Evolutionary conservation across 108 stramenopile species (phyloP).

Genomic region (Skeletonema marinoi): DNA sequence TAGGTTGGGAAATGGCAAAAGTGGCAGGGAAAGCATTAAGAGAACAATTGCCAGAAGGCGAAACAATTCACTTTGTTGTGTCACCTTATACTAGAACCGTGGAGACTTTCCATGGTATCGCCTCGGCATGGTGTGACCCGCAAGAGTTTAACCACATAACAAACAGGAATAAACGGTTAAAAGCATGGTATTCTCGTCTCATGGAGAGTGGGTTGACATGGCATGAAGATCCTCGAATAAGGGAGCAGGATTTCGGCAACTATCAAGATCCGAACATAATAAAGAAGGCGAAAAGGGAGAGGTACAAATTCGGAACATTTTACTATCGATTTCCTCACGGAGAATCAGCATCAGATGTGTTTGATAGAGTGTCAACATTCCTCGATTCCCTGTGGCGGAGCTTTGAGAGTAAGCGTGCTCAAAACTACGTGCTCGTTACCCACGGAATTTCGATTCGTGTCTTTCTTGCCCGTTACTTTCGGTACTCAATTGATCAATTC

Average conservation of each 20-base stretch:
- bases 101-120: slow-evolving; percentile 90
- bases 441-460: slow-evolving; percentile 90
- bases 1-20: slow-evolving; percentile 85
- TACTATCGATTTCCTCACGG: slow-evolving; percentile 92
- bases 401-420: slow-evolving; percentile 73
- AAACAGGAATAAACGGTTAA: slow-evolving; percentile 59
- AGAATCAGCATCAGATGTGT: slow-evolving; percentile 90
- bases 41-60: slow-evolving; percentile 55
- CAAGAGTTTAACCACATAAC: slow-evolving; percentile 59
- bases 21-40: slow-evolving; percentile 67
- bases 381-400: slow-evolving; percentile 90
- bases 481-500: slow-evolving; percentile 92
- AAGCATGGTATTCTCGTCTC: slow-evolving; percentile 77
- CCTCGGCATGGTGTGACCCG: slow-evolving; percentile 83
- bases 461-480: slow-evolving; percentile 92
- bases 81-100: slow-evolving; percentile 87
- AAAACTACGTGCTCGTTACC: slow-evolving; percentile 86
- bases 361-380: slow-evolving; percentile 88
- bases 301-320: slow-evolving; percentile 84
- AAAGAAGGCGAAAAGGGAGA: slow-evolving; percentile 66
- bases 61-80: slow-evolving; percentile 83
- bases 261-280: slow-evolving; percentile 73
- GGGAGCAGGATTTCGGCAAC: slow-evolving; percentile 86
- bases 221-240: slow-evolving; percentile 86
- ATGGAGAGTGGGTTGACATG: slow-evolving; percentile 80